These are phyloP conservation scores for Sphaerobolus stellatus DNA, from an alignment of 1,284 basidiomycete species.

Conservation along the genomic window DNA sequence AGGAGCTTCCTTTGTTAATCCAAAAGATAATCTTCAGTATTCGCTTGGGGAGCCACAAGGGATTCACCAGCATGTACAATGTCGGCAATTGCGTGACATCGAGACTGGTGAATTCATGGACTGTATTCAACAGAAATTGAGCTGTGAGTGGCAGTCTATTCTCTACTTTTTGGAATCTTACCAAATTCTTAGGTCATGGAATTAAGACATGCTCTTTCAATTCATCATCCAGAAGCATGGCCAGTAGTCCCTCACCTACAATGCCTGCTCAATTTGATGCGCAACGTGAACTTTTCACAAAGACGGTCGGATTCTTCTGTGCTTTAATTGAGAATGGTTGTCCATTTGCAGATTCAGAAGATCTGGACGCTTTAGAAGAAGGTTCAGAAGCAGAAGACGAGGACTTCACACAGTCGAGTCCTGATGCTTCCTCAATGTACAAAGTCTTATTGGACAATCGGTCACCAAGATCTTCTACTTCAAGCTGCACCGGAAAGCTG, in stretches of 20 bases:
- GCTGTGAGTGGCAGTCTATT: background rate
- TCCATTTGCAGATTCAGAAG: slow-evolving; percentile 11
- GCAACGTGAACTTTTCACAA: slow-evolving; percentile 19
- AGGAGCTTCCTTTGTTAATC: background rate
- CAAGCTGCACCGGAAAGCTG: background rate
- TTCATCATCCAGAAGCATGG: too few relatives aligned
- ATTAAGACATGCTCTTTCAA: background rate
- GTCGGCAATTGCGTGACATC: background rate
- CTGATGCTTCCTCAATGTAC: too few relatives aligned
- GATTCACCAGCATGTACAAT: background rate
- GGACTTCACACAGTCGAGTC: background rate
- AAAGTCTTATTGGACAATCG: background rate
- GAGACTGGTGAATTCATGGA: background rate
- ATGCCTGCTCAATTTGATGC: slow-evolving; percentile 5
- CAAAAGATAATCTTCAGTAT: slow-evolving; percentile 1
- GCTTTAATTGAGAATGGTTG: slow-evolving; percentile 21
- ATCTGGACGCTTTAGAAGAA: background rate
- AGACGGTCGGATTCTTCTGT: slow-evolving; percentile 22
- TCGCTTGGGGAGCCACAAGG: background rate
- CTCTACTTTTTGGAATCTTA: background rate
- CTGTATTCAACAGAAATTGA: background rate
- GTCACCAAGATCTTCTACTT: background rate
- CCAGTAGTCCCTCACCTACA: background rate
- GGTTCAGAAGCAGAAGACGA: background rate
- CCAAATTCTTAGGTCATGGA: background rate